Conservation (phyloP, 2,329 filamentous ascomycete genomes). For the Venturia pyrina region DNA sequence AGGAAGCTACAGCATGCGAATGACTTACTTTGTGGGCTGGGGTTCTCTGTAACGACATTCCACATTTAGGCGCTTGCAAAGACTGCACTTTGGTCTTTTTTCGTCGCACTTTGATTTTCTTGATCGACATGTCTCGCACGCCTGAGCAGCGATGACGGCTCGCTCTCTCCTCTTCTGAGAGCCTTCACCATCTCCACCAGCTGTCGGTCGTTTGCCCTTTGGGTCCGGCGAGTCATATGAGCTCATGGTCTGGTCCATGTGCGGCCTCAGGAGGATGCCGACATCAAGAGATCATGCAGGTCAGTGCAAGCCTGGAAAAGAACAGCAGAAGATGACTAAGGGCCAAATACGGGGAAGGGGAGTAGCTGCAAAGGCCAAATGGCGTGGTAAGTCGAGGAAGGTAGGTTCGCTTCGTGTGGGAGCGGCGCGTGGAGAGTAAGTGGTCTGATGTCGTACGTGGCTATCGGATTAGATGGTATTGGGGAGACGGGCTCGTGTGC, state of each 20-base stretch:
- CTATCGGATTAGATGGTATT: neutral
- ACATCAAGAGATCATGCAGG: neutral
- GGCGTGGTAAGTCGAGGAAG: neutral
- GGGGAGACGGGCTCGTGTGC: slow-evolving; percentile 1
- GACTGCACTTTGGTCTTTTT: slow-evolving; percentile 49
- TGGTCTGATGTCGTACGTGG: neutral
- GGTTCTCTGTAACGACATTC: slow-evolving; percentile 52
- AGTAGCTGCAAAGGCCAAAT: neutral
- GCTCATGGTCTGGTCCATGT: neutral
- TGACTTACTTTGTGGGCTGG: slow-evolving; percentile 36
- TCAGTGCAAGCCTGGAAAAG: neutral
- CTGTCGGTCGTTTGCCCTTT: neutral
- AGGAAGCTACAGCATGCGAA: neutral
- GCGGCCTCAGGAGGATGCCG: neutral
- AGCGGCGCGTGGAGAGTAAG: neutral
- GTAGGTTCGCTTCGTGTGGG: neutral
- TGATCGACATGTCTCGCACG: slow-evolving; percentile 49
- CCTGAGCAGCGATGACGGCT: slow-evolving; percentile 42
- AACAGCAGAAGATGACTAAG: neutral
- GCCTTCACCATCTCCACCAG: neutral
- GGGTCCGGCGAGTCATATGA: neutral
- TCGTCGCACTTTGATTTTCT: slow-evolving; percentile 59
- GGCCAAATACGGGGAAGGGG: neutral
- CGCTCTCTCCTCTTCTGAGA: slow-evolving; percentile 8
- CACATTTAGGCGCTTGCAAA: slow-evolving; percentile 47